Evolutionary conservation across 495 filamentous ascomycete species (phyloP), one percentile per base, ranked within the genome.

Genomic region (Penicillium robsamsonii): DNA sequence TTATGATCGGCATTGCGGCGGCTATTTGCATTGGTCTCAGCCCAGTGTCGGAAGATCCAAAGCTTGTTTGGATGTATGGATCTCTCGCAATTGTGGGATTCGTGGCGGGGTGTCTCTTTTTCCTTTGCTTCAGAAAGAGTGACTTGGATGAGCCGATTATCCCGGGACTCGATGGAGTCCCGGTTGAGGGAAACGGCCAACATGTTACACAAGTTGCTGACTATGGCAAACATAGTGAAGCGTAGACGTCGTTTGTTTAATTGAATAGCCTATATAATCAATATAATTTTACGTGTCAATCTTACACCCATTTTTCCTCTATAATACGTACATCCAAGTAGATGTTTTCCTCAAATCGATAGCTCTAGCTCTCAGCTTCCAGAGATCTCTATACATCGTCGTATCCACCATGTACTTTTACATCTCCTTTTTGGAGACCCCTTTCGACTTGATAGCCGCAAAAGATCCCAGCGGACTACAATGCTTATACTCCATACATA

Each of bases 31-130:
- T 71, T 9, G 70, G 52, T 12, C 59, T 74, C 0, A 61, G 59
- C 12, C 69, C 71, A 5, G 56, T 71, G 3, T 62, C 68, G 0
- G 55, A 61, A 42, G 64, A 72, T 53, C 71, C 70, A 0, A 50
- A 68, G 40, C 67, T 86, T 33, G 74, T 79, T 0, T 81, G 76
- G 72, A 79, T 82, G 61, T 86, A 83, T 58, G 73, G 44, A 73
- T 49, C 80, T 68, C 42, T 72, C 66, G 49, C 37, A 13, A 50
- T 62, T 54, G 58, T 64, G 12, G 50, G 49, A 3, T 57, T 57
- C 27, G 38, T 60, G 5, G 61, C 57, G 0, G 61, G 61, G 3
- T 29, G 52, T 47, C 1, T 55, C 15, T 64, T 63, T 37, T 63
- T 56, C 13, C 2, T 59, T 13, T 37, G 55, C n/a, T 63, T 63